Evolutionary conservation across 164 flowering plant genomes (phyloP).

Genomic region (Liquidambar formosana): DNA sequence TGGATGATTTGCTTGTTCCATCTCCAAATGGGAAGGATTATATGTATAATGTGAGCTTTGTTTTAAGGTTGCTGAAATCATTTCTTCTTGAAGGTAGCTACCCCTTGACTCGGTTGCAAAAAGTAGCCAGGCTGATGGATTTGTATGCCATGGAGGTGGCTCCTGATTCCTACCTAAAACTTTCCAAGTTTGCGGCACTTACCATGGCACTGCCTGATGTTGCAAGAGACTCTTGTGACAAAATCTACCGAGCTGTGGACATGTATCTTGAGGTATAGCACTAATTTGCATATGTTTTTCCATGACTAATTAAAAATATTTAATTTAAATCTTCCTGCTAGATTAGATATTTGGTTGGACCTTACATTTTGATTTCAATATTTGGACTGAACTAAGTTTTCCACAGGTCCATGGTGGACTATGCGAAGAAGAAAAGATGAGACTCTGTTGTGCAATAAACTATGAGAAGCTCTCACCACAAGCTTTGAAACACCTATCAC

Average conservation of each 20-base stretch:
- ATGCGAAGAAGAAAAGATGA: slow-evolving; percentile 48
- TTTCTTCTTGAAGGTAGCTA: slow-evolving; percentile 37
- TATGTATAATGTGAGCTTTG: slow-evolving; percentile 70
- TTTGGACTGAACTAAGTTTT: not conserved
- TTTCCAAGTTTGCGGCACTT: slow-evolving; percentile 63
- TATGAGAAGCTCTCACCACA: slow-evolving; percentile 58
- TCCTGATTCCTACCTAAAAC: slow-evolving; percentile 62
- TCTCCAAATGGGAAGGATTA: slow-evolving; percentile 45
- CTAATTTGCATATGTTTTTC: too few species aligned
- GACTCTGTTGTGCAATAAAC: slow-evolving; percentile 46
- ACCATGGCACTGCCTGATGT: slow-evolving; percentile 61
- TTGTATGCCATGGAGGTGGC: slow-evolving; percentile 72
- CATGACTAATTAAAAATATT: too few species aligned
- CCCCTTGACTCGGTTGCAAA: slow-evolving; percentile 35
- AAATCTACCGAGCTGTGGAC: slow-evolving; percentile 61
- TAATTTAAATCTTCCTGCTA: not conserved
- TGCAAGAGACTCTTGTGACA: slow-evolving; percentile 70
- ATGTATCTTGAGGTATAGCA: slow-evolving; percentile 70
- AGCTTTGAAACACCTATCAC: slow-evolving; percentile 40
- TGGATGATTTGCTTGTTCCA: slow-evolving; percentile 74
- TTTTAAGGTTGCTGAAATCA: slow-evolving; percentile 58
- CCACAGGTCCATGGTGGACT: slow-evolving; percentile 62
- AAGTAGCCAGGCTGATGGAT: slow-evolving; percentile 60
- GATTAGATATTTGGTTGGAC: too few species aligned
- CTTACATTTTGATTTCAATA: not conserved